A percentile compares a stretch with the other conserved stretches of the same genome.
Evolutionary conservation across 768 basidiomycete species (phyloP).

Genomic region (Mycena sanguinolenta): DNA sequence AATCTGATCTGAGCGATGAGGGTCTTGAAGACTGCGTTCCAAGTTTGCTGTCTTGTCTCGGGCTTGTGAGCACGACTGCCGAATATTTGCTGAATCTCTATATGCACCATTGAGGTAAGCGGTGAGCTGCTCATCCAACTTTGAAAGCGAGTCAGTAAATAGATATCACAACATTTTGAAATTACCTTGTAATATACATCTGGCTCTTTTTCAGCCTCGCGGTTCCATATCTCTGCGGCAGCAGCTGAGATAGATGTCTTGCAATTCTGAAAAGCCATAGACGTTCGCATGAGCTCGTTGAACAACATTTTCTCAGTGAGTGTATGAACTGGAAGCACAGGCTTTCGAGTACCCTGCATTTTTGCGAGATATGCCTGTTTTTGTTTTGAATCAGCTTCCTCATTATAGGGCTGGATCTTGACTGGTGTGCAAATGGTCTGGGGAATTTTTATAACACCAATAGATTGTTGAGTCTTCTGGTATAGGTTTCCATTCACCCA

Average conservation of each 20-base stretch:
- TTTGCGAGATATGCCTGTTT: conserved; percentile 18
- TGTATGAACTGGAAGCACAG: conserved; percentile 6
- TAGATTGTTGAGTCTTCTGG: too few relatives aligned
- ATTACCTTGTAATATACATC: too few relatives aligned
- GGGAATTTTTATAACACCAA: neutral
- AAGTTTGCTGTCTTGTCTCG: conserved; percentile 3
- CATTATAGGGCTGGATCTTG: conserved; percentile 2
- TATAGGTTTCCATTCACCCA: conserved; percentile 10
- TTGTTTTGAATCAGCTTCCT: too few relatives aligned
- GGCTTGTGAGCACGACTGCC: conserved; percentile 12
- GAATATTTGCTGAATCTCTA: conserved; percentile 18
- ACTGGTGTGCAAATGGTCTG: conserved; percentile 5
- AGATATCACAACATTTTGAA: too few relatives aligned
- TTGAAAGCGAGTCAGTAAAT: too few relatives aligned
- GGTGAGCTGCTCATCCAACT: too few relatives aligned
- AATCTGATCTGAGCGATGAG: conserved; percentile 6
- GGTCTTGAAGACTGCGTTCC: neutral
- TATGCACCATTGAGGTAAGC: conserved; percentile 13
- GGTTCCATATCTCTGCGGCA: too few relatives aligned
- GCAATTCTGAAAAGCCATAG: too few relatives aligned
- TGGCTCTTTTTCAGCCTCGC: too few relatives aligned
- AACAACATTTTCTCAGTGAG: conserved; percentile 7
- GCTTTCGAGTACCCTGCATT: conserved; percentile 15
- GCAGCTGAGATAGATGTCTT: too few relatives aligned
- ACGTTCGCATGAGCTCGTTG: neutral